Base-by-base conservation (phyloP, 352 stramenopile genomes). In the Phytophthora litchii region DNA sequence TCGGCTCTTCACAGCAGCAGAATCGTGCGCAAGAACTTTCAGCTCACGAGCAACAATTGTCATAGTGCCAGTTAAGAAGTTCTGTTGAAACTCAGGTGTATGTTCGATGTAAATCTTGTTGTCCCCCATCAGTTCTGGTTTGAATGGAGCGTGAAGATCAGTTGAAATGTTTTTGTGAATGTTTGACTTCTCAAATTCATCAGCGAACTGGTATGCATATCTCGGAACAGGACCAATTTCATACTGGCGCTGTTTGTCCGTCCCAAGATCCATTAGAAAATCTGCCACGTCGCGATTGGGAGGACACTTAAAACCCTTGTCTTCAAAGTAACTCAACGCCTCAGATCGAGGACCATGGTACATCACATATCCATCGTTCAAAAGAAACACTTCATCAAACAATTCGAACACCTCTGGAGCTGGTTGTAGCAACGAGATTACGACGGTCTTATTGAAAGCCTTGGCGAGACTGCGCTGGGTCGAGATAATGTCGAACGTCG, bases 361-460 rank as follows among this genome's bases (percentile, higher is more conserved):
- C 38, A 97, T 80, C 13, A 98, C 69, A 14, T 80, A 63, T 9
- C 93, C 92, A 37, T 92, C 70, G 59, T 89, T 88, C 27, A 98
- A 47, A 5, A 98, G 21, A 9, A 97, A 76, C 5, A 98, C 59
- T 31, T 98, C 83, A 67, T 98, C 93, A 65, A 98, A 98, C 11
- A 97, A 57, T 7, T 80, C 78, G 35, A 92, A 94, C 3, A 94
- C 89, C 70, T 98, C 92, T 3, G 93, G 93, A 4, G 91, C 79
- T 19, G 93, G 92, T 66, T 98, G 72, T 4, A 96, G 62, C 35
- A 97, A 64, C 2, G 84, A 83, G 3, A 96, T 74, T n/a, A 88
- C 74, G 6, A 70, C 32, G 0, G 76, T 86, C 23, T 73, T 67
- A 10, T 64, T 48, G 10, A 83, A 54, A 3, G 20, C 48, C 44